Percentiles rank a stretch among this genome's conserved stretches.
phyloP scores from a whole-genome alignment of 768 basidiomycete genomes.

The Panaeolus cyanescens region DNA sequence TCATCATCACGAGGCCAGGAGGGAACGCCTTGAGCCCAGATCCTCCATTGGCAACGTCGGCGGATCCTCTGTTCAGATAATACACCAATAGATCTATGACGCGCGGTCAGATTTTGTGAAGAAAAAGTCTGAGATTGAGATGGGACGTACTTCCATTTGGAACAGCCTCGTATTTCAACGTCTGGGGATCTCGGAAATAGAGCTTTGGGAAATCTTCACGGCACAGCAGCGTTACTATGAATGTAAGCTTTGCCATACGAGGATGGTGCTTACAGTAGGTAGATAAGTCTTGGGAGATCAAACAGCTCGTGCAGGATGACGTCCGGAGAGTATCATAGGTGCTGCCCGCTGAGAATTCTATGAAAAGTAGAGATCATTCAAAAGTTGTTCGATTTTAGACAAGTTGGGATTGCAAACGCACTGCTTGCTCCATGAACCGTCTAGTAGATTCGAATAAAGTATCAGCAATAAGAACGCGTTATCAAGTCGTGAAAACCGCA shows the following conservation, averaged over 20 bases:
- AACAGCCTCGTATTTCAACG: constrained; percentile 37
- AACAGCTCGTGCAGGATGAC: constrained; percentile 40
- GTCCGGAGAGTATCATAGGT: constrained; percentile 34
- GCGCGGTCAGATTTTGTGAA: neutral
- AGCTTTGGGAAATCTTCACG: constrained; percentile 46
- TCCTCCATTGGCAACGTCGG: constrained; percentile 38
- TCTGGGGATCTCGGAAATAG: constrained; percentile 41
- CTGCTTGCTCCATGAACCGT: constrained; percentile 41
- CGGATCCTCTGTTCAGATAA: constrained; percentile 42
- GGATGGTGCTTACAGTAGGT: constrained; percentile 46
- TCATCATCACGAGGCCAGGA: constrained; percentile 43
- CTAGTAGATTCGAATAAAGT: constrained; percentile 16
- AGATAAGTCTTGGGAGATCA: constrained; percentile 37
- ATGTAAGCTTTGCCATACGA: too few species aligned
- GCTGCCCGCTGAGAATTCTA: constrained; percentile 36
- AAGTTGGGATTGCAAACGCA: constrained; percentile 13
- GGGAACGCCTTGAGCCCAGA: constrained; percentile 44
- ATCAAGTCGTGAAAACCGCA: constrained; percentile 15
- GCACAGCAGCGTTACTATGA: too few species aligned
- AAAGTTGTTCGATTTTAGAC: neutral
- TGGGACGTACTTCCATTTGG: constrained; percentile 33
- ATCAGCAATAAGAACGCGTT: neutral
- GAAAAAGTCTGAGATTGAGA: neutral
- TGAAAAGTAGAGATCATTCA: neutral
- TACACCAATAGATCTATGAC: constrained; percentile 38